Conservation (phyloP, 1,284 basidiomycete genomes). For the Paramarasmius palmivorus region DNA sequence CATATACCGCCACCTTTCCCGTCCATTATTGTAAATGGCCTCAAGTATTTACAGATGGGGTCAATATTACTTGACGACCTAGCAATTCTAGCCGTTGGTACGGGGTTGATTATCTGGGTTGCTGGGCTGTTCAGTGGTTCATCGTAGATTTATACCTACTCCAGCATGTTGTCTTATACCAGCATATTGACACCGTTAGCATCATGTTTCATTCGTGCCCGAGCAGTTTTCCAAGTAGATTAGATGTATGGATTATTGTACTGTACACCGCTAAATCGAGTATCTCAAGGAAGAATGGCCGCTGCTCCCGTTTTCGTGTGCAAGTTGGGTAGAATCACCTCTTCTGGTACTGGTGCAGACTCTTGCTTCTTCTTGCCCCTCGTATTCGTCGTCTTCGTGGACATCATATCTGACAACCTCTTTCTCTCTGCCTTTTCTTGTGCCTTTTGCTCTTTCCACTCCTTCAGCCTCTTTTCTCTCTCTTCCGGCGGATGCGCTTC, state of each 20-base stretch:
- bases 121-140: conserved; percentile 43
- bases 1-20: conserved; percentile 67
- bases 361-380: conserved; percentile 3
- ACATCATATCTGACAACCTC: background rate
- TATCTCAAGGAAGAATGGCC: conserved; percentile 45
- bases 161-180: conserved; percentile 5
- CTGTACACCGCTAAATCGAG: too few relatives aligned
- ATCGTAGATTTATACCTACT: conserved; percentile 12
- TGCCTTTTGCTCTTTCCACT: conserved; percentile 5
- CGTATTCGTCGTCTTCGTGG: background rate
- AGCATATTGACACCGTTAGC: too few relatives aligned
- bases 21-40: conserved; percentile 54
- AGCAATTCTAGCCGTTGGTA: conserved; percentile 61
- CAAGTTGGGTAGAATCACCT: conserved; percentile 5
- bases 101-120: conserved; percentile 61
- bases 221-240: too few relatives aligned
- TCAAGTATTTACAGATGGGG: conserved; percentile 69
- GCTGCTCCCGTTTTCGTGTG: conserved; percentile 45
- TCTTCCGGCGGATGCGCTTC: conserved; percentile 10
- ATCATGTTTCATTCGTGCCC: too few relatives aligned
- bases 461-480: conserved; percentile 5
- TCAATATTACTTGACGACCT: conserved; percentile 68
- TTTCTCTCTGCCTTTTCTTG: conserved; percentile 5
- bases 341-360: background rate
- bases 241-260: too few relatives aligned